phyloP scores from a whole-genome alignment of 345 rosid genomes.

The Salix udensis region DNA sequence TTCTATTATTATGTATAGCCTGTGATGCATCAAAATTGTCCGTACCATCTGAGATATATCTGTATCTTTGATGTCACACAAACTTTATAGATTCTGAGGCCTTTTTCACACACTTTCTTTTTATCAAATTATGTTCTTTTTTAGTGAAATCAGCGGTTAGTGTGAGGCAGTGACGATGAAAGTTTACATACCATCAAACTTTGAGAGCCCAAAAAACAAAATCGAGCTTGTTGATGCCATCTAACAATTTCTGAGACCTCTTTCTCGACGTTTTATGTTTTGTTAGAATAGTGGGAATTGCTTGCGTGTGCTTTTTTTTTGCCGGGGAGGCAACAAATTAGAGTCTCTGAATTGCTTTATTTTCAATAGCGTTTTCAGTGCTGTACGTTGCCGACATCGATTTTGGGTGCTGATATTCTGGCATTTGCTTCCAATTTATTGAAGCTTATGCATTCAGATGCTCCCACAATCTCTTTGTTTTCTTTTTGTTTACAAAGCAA shows the following conservation, averaged over 20 bases:
- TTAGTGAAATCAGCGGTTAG: background rate
- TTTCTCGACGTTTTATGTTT: no score
- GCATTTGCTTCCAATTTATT: background rate
- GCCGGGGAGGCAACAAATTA: conserved; percentile 1
- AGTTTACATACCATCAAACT: conserved; percentile 20
- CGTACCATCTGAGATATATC: conserved; percentile 17
- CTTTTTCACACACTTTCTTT: no score
- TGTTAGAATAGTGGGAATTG: background rate
- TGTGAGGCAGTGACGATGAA: background rate
- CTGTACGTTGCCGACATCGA: conserved; percentile 24
- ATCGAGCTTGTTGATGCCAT: conserved; percentile 15
- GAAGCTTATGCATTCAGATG: conserved; percentile 16
- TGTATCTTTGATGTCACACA: conserved; percentile 7
- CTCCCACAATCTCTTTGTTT: background rate
- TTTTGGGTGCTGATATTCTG: conserved; percentile 15
- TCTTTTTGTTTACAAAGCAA: no score
- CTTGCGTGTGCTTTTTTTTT: background rate
- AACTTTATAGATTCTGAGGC: conserved; percentile 5
- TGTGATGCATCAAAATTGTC: conserved; percentile 13
- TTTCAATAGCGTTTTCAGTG: conserved; percentile 14
- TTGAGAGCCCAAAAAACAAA: background rate
- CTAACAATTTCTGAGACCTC: background rate
- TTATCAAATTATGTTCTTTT: background rate
- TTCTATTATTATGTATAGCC: background rate
- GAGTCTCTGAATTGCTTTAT: conserved; percentile 18